Base-by-base conservation (phyloP, 2,329 filamentous ascomycete genomes). In the Fulvia fulva region DNA sequence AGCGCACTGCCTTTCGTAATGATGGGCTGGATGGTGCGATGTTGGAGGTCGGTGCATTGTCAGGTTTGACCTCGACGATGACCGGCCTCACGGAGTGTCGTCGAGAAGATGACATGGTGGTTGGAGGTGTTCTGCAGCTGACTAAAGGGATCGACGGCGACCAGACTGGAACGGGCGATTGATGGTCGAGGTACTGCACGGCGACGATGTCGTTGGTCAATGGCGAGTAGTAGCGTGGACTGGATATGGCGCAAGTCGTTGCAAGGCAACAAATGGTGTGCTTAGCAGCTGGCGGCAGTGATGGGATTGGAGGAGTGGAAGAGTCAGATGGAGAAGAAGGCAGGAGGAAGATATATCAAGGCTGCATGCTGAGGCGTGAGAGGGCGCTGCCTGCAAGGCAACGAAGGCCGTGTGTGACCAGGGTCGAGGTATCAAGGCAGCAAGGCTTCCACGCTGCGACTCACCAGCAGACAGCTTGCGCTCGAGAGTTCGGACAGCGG, bases 1-100 rank as follows among this genome's bases (percentile, higher is more conserved):
- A 72, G 46, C 63, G 67, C 23, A 71, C 70, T 3, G 61, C 57
- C 55, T 71, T 71, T 2, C 66, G 65, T 1, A 67, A 65, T n/a
- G 57, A 41, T 28, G 68, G 62, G 32, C 63, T 63, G n/a, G 66
- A 64, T 11, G 69, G 67, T 41, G 65, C 55, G 57, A 63, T 57
- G 57, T 50, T 65, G 37, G 63, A 61, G 49, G 60, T 41, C 19
- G 52, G 53, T 25, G 55, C 46, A 45, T 50, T 59, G 56, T 67
- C 59, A 28, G 68, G 67, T 26, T 53, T 60, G 55, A 67, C 64
- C 53, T 69, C 63, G 58, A 70, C 63, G 45, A 67, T 64, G 56
- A 66, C 59, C 54, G 66, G 67, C 51, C 59, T 47, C 7, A 61
- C 32, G 11, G 58, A 56, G 47, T 60, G 60, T 52, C 62, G 62